Evolutionary conservation across 1,284 basidiomycete genomes (phyloP).

Genomic region (Mycosarcoma mackinlayi): DNA sequence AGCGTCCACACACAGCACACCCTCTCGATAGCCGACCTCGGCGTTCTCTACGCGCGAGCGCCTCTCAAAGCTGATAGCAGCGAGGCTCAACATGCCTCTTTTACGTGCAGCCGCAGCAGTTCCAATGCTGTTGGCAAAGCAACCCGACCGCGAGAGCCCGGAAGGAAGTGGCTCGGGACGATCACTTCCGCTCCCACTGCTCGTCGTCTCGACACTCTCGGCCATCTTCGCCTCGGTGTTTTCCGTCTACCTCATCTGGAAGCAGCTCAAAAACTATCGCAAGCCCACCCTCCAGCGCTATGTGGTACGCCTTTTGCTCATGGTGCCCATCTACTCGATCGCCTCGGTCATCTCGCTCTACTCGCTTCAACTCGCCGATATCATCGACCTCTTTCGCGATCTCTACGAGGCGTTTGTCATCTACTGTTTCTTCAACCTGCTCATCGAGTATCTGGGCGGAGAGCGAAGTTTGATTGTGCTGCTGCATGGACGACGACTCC

Average conservation of each 20-base stretch:
- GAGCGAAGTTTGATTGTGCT: slow-evolving; percentile 91
- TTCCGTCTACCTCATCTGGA: slow-evolving; percentile 82
- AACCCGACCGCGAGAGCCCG: slow-evolving; percentile 20
- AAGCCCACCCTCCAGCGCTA: slow-evolving; percentile 73
- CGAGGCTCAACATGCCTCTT: slow-evolving; percentile 16
- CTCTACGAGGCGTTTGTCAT: slow-evolving; percentile 98
- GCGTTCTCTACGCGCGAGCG: too few species aligned
- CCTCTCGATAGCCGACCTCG: too few species aligned
- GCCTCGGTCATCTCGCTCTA: slow-evolving; percentile 92
- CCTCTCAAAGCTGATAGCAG: slow-evolving; percentile 3
- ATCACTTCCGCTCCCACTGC: slow-evolving; percentile 72
- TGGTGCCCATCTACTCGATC: slow-evolving; percentile 93
- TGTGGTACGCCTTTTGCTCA: slow-evolving; percentile 95
- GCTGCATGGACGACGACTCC: slow-evolving; percentile 87
- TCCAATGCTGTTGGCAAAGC: slow-evolving; percentile 7
- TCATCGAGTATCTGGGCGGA: slow-evolving; percentile 82
- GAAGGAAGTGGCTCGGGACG: slow-evolving; percentile 70
- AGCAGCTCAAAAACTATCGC: slow-evolving; percentile 79
- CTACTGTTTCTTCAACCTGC: slow-evolving; percentile 74
- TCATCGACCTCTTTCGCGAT: slow-evolving; percentile 93
- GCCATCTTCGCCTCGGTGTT: slow-evolving; percentile 77
- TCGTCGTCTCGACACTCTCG: slow-evolving; percentile 74
- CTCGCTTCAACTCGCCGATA: slow-evolving; percentile 92
- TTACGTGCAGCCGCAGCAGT: slow-evolving; percentile 7
- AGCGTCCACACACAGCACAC: too few species aligned